phyloP scores from a whole-genome alignment of 179 eudicot species.

The Amaranthus tricolor region DNA sequence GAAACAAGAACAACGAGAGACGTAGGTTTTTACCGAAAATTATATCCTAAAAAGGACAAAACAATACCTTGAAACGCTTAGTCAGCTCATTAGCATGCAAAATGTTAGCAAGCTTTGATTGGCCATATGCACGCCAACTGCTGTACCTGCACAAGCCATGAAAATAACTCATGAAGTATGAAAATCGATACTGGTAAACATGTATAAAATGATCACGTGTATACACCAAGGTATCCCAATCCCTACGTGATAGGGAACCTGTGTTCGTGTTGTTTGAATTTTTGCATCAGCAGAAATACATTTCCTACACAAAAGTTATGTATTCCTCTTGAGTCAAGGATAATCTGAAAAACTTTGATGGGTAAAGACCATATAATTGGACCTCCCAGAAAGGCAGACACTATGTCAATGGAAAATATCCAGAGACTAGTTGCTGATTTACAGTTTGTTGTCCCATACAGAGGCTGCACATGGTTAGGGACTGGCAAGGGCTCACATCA shows the following conservation, averaged over 20 bases:
- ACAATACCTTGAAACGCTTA: slow-evolving; percentile 57
- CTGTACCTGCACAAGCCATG: slow-evolving; percentile 46
- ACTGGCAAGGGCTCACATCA: too few relatives aligned
- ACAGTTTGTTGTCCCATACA: too few relatives aligned
- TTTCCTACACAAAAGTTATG: neutral
- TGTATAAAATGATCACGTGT: too few relatives aligned
- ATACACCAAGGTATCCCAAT: too few relatives aligned
- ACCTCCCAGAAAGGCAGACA: neutral
- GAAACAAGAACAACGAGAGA: too few relatives aligned
- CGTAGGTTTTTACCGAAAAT: too few relatives aligned
- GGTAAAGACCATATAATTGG: neutral
- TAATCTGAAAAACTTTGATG: neutral
- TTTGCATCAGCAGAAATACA: neutral
- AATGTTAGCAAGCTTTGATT: slow-evolving; percentile 79
- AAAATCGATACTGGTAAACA: neutral
- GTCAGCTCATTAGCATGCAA: slow-evolving; percentile 74
- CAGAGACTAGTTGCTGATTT: too few relatives aligned
- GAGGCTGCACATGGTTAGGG: too few relatives aligned
- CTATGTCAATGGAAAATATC: neutral
- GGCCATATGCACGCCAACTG: slow-evolving; percentile 65
- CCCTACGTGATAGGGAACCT: too few relatives aligned
- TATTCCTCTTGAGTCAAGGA: neutral
- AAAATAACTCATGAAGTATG: slow-evolving; percentile 2
- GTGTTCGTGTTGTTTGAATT: too few relatives aligned
- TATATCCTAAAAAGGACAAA: neutral